Evolutionary conservation across 139 green algal species (phyloP), one percentile per base, ranked within the genome.

Genomic region (Picochlorum costavermella): DNA sequence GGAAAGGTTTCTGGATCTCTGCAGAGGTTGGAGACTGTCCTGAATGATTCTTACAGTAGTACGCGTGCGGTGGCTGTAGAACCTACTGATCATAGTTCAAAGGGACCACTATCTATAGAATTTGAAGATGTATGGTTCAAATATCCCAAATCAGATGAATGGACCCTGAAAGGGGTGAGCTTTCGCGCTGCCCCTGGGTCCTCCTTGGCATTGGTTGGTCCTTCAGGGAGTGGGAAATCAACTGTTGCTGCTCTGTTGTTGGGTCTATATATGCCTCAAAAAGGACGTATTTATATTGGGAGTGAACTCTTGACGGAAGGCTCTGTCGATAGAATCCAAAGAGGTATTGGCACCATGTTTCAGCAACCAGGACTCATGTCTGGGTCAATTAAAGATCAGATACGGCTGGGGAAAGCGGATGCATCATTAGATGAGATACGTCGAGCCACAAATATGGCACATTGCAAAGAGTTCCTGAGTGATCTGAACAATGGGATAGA

Each of bases 281-380:
- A 48, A 11, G 73, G 79, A 30, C 5, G 13, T 13, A 75, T 97
- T 30, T 25, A 84, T 56, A 72, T 98, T 20, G 83, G 93, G 61
- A 86, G 85, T 36, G 49, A 61, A 25, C 78, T 91, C 57, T 49
- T 90, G 4, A 53, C 29, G 4, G 26, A 59, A 6, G 79, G 88
- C 51, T 77, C 91, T 45, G 51, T 91, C 49, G 60, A 51, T 16
- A 88, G 78, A 71, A 70, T 93, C 20, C 67, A 84, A 3, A 17
- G 46, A 3, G 80, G 76, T 58, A 86, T 92, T 16, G 81, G 82
- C n/a, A 76, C 92, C 36, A 75, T 88, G 36, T 73, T 76, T 30
- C 88, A 95, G 72, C 86, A 93, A 64, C 83, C 88, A 20, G 79
- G 89, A 56, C 75, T 95, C n/a, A 89, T 95, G 49, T 67, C 80